Evolutionary conservation across 148 eudicot genomes (phyloP), one percentile per base, ranked within the genome.

Genomic region (Rhododendron henanense): DNA sequence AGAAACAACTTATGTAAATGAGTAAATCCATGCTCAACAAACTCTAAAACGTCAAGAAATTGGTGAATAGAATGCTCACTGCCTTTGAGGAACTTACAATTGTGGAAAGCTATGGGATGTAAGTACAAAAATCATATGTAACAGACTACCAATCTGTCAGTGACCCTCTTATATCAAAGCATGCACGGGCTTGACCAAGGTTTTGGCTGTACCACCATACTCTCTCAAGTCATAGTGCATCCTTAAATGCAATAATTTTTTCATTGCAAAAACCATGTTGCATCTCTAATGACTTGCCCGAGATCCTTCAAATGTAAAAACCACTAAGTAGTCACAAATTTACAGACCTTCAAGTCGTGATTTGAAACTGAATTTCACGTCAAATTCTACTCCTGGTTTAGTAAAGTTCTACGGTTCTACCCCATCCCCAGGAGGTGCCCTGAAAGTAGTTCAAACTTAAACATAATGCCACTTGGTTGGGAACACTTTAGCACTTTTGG

Each of bases 171-270:
- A 55, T n/a, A 84, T 53, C 44, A 77, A 78, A 59, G 47, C 18
- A 83, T 13, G 71, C 76, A 13, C 39, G 1, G 33, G 76, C 41
- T 14, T 71, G 39, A 71, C 76, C 19, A 71, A 71, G 19, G 76
- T 31, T 31, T 71, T 71, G 16, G 39, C 89, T 90, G 31, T 45
- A 79, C 15, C 23, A 13, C 55, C 47, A 79, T n/a, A 21, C 35
- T 25, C 33, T 45, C 59, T 47, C 57, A 79, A 78, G 23, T 1
- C 33, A 45, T 78, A 78, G 18, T 69, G 75, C 35, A 69, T 28
- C 37, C 16, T 69, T 14, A 45, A 9, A 45, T 19, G 9, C 81
- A 7, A 19, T 10, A 10, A 9, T 44, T 8, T 78, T 45, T 1
- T 48, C 44, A 21, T 21, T 13, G 47, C 31, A 23, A 78, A 74